Evolutionary conservation across 2,329 filamentous ascomycete species (phyloP).

Genomic region (Ascochyta koolunga): DNA sequence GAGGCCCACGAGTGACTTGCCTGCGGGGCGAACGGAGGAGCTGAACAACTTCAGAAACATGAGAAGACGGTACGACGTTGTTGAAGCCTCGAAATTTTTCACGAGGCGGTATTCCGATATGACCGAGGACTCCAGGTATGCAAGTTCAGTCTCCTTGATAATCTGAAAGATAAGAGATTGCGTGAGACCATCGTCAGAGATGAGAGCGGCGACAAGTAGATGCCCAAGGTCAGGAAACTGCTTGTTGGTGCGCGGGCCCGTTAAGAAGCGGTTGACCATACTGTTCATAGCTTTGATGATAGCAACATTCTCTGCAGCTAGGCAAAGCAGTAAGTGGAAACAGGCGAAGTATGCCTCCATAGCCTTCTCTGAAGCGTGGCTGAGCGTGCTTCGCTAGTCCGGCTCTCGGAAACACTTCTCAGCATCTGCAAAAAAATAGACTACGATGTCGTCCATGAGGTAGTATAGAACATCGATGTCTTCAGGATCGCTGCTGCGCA

Average conservation of each 20-base stretch:
- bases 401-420: slow-evolving; percentile 17
- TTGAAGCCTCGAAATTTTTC: slow-evolving; percentile 55
- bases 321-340: slow-evolving; percentile 58
- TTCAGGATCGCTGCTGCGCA: slow-evolving; percentile 20
- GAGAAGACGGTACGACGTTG: slow-evolving; percentile 57
- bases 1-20: slow-evolving; percentile 47
- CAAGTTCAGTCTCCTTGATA: slow-evolving; percentile 57
- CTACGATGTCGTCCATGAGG: slow-evolving; percentile 60
- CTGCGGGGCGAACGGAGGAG: slow-evolving; percentile 49
- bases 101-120: slow-evolving; percentile 55
- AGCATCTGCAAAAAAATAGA: slow-evolving; percentile 52
- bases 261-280: slow-evolving; percentile 48
- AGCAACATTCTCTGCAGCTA: slow-evolving; percentile 47
- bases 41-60: slow-evolving; percentile 62
- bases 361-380: slow-evolving; percentile 59
- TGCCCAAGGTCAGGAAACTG: slow-evolving; percentile 57
- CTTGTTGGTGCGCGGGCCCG: slow-evolving; percentile 50
- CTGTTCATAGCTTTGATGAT: slow-evolving; percentile 52
- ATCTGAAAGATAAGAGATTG: slow-evolving; percentile 50
- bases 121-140: slow-evolving; percentile 52
- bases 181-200: slow-evolving; percentile 53
- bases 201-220: slow-evolving; percentile 55
- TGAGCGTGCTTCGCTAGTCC: slow-evolving; percentile 49
- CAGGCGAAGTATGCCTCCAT: slow-evolving; percentile 61
- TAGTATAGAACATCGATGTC: slow-evolving; percentile 50